Conservation (phyloP, 305 asterid species). For the Fraxinus sp. region DNA sequence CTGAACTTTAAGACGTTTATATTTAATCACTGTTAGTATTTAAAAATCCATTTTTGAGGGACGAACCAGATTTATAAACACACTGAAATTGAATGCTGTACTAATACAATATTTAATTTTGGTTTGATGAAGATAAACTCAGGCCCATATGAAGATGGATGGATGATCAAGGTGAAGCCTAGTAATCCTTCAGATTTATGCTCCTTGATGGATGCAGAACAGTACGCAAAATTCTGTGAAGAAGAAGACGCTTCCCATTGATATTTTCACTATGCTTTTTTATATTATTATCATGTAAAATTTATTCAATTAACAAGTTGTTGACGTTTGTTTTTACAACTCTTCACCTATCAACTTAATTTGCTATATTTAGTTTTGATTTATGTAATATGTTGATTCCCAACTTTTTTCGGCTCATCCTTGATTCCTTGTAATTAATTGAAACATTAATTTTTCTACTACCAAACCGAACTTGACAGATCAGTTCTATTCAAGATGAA, state of each 20-base stretch:
- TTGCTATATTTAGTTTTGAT: not conserved
- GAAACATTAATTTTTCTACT: not conserved
- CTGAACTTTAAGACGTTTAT: not conserved
- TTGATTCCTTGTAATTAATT: not conserved
- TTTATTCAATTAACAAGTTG: not conserved
- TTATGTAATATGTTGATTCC: not conserved
- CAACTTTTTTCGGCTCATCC: not conserved
- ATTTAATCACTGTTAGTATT: not conserved
- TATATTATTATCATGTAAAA: not conserved
- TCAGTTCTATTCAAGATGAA: not conserved
- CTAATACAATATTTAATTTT: not conserved
- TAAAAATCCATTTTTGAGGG: not conserved
- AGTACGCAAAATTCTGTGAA: constrained; percentile 79
- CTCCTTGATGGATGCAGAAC: constrained; percentile 58
- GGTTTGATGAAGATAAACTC: constrained; percentile 57
- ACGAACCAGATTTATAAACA: not conserved
- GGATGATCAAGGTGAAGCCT: constrained; percentile 95
- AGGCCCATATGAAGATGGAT: constrained; percentile 87
- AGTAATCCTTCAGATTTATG: constrained; percentile 59
- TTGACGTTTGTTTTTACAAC: not conserved
- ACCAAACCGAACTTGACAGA: not conserved
- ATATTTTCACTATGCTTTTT: not conserved
- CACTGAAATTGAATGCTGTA: not conserved
- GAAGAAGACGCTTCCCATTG: constrained; percentile 79
- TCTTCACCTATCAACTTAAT: not conserved